phyloP scores from a whole-genome alignment of 1,284 basidiomycete genomes.

The Vanrija sp. region DNA sequence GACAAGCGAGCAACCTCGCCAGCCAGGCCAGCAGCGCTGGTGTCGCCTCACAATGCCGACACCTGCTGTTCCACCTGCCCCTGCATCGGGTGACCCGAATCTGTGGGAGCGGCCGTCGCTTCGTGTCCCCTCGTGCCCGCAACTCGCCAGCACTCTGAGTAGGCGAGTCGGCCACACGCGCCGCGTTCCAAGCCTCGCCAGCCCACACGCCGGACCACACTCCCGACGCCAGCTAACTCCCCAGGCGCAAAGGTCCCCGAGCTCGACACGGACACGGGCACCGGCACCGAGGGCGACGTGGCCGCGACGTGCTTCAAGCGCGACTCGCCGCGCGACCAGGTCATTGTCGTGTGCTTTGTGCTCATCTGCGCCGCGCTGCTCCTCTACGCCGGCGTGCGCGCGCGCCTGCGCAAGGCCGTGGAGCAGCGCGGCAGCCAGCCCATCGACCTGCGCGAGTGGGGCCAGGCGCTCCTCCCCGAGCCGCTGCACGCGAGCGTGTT shows the following conservation, averaged over 20 bases:
- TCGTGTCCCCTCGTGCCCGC: no score
- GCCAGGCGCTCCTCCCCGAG: constrained; percentile 15
- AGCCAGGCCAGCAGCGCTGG: no score
- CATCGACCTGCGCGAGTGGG: constrained; percentile 22
- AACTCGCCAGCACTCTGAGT: no score
- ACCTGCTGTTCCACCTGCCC: no score
- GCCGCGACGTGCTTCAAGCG: constrained; percentile 90
- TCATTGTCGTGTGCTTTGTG: constrained; percentile 84
- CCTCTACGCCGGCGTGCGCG: constrained; percentile 72
- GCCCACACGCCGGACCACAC: no score
- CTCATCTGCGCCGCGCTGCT: constrained; percentile 77
- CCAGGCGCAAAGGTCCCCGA: constrained; percentile 75
- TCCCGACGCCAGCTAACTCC: not conserved
- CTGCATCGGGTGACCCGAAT: no score
- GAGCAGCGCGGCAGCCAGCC: constrained; percentile 18
- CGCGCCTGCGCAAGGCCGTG: not conserved
- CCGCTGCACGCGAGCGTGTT: not conserved
- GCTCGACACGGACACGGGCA: constrained; percentile 83
- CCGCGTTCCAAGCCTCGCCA: no score
- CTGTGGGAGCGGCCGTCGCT: not conserved
- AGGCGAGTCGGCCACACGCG: no score
- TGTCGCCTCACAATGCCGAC: no score
- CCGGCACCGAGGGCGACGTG: constrained; percentile 93
- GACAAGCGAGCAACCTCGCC: no score
- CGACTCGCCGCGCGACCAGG: constrained; percentile 84